Percentiles rank a stretch among this genome's conserved stretches.
These are phyloP conservation scores for Trichosporon sp. DNA, from an alignment of 1,284 basidiomycete genomes.

Conservation along the genomic window DNA sequence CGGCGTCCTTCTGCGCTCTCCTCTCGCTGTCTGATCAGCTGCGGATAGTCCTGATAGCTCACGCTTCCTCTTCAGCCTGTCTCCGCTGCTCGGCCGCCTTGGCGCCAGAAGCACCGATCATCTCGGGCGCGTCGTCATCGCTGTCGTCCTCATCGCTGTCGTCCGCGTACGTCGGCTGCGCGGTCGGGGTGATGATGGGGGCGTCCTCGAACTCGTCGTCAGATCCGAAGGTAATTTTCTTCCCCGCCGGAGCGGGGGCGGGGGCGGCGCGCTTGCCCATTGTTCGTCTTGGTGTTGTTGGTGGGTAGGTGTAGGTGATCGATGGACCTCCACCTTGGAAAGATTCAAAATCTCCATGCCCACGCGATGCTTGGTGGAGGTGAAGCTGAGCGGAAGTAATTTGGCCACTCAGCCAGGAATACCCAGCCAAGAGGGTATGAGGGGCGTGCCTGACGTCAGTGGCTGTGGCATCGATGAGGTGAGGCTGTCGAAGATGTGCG, in stretches of 20 bases:
- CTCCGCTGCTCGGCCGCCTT: conserved; percentile 25
- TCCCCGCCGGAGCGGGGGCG: conserved; percentile 37
- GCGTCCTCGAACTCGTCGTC: conserved; percentile 26
- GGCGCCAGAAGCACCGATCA: conserved; percentile 37
- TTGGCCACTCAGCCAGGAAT: too few species aligned
- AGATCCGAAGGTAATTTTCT: conserved; percentile 41
- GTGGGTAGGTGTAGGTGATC: neutral
- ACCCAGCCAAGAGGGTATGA: too few species aligned
- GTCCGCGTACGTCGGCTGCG: neutral
- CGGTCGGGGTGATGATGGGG: neutral
- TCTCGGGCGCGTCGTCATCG: conserved; percentile 49
- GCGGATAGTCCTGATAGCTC: conserved; percentile 23
- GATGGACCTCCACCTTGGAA: conserved; percentile 5
- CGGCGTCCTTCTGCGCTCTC: conserved; percentile 29
- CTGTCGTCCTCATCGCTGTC: conserved; percentile 33
- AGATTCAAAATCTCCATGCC: too few species aligned
- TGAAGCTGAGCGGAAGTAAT: too few species aligned
- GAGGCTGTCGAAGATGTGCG: too few species aligned
- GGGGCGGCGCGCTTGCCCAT: conserved; percentile 32
- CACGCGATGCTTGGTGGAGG: too few species aligned
- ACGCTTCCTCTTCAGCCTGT: conserved; percentile 31
- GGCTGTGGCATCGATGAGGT: too few species aligned
- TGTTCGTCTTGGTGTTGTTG: neutral
- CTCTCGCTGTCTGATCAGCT: conserved; percentile 21
- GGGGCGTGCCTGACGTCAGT: too few species aligned